phyloP scores from a whole-genome alignment of 345 rosid species.

The Pelargonium nanum region DNA sequence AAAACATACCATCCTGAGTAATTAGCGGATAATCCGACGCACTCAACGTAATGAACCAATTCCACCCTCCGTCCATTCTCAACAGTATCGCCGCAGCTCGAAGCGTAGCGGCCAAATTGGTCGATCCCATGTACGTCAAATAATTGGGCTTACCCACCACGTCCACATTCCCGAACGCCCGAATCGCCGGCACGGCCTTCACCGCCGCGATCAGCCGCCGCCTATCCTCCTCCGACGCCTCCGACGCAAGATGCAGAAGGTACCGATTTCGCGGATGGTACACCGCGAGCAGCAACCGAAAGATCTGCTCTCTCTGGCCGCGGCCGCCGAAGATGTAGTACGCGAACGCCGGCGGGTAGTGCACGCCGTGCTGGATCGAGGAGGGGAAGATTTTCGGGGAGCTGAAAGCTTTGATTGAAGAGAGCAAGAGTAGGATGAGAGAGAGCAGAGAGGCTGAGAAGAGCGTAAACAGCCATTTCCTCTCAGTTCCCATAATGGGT shows the following conservation, averaged over 20 bases:
- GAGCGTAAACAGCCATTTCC: constrained; percentile 80
- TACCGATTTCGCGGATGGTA: constrained; percentile 96
- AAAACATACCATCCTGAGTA: constrained; percentile 77
- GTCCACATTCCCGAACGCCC: constrained; percentile 80
- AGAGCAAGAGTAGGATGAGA: constrained; percentile 53
- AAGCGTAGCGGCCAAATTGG: constrained; percentile 54
- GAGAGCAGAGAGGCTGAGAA: constrained; percentile 68
- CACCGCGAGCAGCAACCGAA: constrained; percentile 70
- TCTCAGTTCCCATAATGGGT: constrained; percentile 79
- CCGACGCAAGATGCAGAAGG: constrained; percentile 69
- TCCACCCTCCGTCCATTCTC: constrained; percentile 71
- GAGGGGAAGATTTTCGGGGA: constrained; percentile 66
- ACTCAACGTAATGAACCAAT: constrained; percentile 79
- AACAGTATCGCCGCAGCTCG: constrained; percentile 73
- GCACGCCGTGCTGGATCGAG: constrained; percentile 55
- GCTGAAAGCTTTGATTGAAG: constrained; percentile 65
- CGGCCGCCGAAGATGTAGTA: constrained; percentile 76
- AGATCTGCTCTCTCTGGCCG: constrained; percentile 65
- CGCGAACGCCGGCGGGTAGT: constrained; percentile 84
- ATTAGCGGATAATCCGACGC: constrained; percentile 86
- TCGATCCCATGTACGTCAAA: constrained; percentile 62
- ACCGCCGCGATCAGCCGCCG: constrained; percentile 40
- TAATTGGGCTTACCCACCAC: constrained; percentile 74
- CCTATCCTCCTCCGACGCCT: constrained; percentile 72
- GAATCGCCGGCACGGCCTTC: constrained; percentile 60